These are phyloP conservation scores for Kentomonas sorsogonicus DNA, from an alignment of 208 protist species.

Conservation along the genomic window DNA sequence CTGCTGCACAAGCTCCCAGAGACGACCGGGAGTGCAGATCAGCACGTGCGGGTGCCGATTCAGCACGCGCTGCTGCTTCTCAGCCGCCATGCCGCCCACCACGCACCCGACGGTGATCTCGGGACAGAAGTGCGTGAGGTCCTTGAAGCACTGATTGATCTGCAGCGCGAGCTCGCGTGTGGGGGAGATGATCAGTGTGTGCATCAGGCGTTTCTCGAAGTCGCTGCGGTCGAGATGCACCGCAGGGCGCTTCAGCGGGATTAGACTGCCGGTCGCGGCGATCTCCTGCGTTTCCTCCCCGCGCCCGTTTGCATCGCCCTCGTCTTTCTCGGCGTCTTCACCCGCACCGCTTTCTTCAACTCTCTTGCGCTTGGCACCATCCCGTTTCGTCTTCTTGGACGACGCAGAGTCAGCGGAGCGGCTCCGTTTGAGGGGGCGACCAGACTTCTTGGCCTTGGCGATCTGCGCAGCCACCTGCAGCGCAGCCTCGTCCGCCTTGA, in stretches of 20 bases:
- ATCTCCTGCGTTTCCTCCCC: too few relatives aligned
- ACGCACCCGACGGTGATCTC: constrained; percentile 69
- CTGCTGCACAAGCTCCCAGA: constrained; percentile 84
- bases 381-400: too few relatives aligned
- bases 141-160: constrained; percentile 80
- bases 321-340: too few relatives aligned
- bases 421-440: too few relatives aligned
- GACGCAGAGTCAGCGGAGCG: too few relatives aligned
- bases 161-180: constrained; percentile 98
- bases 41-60: constrained; percentile 87
- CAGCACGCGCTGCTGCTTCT: constrained; percentile 88
- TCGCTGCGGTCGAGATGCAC: constrained; percentile 3
- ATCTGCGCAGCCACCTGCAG: neutral
- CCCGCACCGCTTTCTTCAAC: too few relatives aligned
- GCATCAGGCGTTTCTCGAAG: constrained; percentile 52
- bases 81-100: constrained; percentile 84
- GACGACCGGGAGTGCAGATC: constrained; percentile 89
- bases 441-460: constrained; percentile 7
- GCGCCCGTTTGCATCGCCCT: too few relatives aligned
- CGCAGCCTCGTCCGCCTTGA: neutral
- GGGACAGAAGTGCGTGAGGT: constrained; percentile 52
- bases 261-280: neutral
- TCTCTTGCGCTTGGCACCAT: too few relatives aligned
- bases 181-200: constrained; percentile 95
- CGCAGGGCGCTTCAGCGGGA: neutral